phyloP scores from a whole-genome alignment of 768 basidiomycete species.

The Boletus tomentosulus region DNA sequence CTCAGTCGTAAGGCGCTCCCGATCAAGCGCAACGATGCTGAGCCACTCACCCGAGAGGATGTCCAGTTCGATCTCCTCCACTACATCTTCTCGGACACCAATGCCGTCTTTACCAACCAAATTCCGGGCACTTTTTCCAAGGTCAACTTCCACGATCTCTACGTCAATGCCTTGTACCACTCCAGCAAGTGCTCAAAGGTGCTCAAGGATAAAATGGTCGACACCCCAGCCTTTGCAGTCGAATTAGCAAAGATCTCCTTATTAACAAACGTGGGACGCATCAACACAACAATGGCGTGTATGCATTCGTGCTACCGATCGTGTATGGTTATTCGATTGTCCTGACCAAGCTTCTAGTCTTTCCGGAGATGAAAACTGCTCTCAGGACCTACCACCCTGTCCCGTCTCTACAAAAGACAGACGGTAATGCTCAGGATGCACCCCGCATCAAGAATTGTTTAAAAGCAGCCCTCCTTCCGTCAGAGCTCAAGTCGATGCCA shows the following conservation, averaged over 20 bases:
- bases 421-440: constrained; percentile 85
- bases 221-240: constrained; percentile 70
- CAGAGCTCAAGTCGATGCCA: constrained; percentile 59
- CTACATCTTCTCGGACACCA: constrained; percentile 69
- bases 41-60: constrained; percentile 78
- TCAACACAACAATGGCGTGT: constrained; percentile 92
- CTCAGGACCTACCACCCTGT: constrained; percentile 87
- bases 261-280: constrained; percentile 83
- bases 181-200: constrained; percentile 85
- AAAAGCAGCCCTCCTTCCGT: constrained; percentile 72
- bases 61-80: constrained; percentile 83
- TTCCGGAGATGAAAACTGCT: constrained; percentile 91
- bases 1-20: constrained; percentile 62
- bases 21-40: constrained; percentile 80
- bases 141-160: constrained; percentile 79
- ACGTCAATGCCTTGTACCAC: constrained; percentile 74
- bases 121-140: constrained; percentile 43
- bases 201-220: constrained; percentile 82
- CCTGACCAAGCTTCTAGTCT: constrained; percentile 49
- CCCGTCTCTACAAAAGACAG: constrained; percentile 82
- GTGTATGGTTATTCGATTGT: constrained; percentile 5
- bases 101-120: constrained; percentile 68
- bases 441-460: constrained; percentile 89
- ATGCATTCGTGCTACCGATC: constrained; percentile 30
- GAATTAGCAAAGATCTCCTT: constrained; percentile 82